Evolutionary conservation across 2,329 filamentous ascomycete species (phyloP).

Genomic region (Talaromyces sp.): DNA sequence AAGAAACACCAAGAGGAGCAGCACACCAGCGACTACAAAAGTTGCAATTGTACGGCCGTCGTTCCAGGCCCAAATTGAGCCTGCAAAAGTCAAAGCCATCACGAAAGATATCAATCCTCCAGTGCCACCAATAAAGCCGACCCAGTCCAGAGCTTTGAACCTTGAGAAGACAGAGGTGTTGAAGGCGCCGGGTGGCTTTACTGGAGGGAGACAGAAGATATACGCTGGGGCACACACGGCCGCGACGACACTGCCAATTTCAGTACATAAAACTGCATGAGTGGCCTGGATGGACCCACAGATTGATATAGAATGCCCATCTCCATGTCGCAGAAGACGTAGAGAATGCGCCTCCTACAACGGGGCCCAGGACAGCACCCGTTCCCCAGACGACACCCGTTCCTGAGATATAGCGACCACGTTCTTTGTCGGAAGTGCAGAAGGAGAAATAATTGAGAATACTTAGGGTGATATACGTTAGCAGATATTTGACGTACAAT

Average conservation of each 20-base stretch:
- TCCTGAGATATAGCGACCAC: conserved; percentile 29
- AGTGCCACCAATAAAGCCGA: conserved; percentile 45
- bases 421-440: conserved; percentile 24
- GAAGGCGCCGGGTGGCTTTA: not conserved
- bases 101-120: conserved; percentile 36
- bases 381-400: too few relatives aligned
- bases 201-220: not conserved
- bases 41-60: conserved; percentile 45
- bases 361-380: conserved; percentile 37
- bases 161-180: conserved; percentile 29
- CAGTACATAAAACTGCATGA: not conserved
- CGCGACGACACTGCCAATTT: not conserved
- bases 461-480: conserved; percentile 3
- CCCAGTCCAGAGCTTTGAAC: conserved; percentile 33
- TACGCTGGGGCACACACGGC: not conserved
- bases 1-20: conserved; percentile 44
- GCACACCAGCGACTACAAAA: conserved; percentile 47
- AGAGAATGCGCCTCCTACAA: conserved; percentile 40
- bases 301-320: conserved; percentile 37
- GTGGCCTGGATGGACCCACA: conserved; percentile 30
- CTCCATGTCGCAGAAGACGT: conserved; percentile 30
- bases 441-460: conserved; percentile 29
- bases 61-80: conserved; percentile 48
- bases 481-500: not conserved
- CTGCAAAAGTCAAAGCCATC: conserved; percentile 52